Conservation (phyloP, 2,329 filamentous ascomycete genomes). For the Fonsecaea pedrosoi region DNA sequence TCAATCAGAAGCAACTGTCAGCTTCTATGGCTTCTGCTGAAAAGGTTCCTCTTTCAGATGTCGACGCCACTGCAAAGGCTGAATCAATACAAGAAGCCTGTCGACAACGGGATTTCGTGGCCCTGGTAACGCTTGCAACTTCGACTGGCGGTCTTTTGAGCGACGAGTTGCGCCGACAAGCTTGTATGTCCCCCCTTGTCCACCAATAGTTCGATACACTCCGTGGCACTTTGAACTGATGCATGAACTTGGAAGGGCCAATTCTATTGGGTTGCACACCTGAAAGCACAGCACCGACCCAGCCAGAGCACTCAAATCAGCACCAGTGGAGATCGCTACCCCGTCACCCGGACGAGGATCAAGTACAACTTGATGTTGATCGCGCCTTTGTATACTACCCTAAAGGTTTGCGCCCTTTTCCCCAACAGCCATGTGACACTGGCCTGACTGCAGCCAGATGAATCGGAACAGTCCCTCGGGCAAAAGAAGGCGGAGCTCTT, state of each 20-base stretch:
- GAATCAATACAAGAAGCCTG: constrained; percentile 66
- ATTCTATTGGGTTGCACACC: constrained; percentile 54
- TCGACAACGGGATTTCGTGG: constrained; percentile 61
- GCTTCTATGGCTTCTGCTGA: constrained; percentile 20
- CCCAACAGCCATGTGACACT: constrained; percentile 38
- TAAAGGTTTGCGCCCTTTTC: constrained; percentile 62
- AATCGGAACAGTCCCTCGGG: constrained; percentile 71
- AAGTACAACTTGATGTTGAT: constrained; percentile 90
- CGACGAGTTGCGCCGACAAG: constrained; percentile 71
- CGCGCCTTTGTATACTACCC: constrained; percentile 98
- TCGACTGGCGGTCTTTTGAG: constrained; percentile 71
- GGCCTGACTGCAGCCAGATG: constrained; percentile 56
- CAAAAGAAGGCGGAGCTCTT: constrained; percentile 77
- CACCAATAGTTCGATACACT: constrained; percentile 5
- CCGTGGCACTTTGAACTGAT: constrained; percentile 33
- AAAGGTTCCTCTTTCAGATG: constrained; percentile 16
- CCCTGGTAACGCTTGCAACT: constrained; percentile 65
- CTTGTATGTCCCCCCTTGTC: constrained; percentile 68
- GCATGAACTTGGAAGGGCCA: constrained; percentile 51
- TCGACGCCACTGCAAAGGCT: constrained; percentile 47
- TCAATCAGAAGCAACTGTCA: constrained; percentile 16
- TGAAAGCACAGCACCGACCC: constrained; percentile 19
- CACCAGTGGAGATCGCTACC: constrained; percentile 67
- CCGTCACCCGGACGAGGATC: constrained; percentile 83
- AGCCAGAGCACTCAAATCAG: constrained; percentile 32